Conservation (phyloP, 2,329 filamentous ascomycete genomes). For the Penicillium sp. region DNA sequence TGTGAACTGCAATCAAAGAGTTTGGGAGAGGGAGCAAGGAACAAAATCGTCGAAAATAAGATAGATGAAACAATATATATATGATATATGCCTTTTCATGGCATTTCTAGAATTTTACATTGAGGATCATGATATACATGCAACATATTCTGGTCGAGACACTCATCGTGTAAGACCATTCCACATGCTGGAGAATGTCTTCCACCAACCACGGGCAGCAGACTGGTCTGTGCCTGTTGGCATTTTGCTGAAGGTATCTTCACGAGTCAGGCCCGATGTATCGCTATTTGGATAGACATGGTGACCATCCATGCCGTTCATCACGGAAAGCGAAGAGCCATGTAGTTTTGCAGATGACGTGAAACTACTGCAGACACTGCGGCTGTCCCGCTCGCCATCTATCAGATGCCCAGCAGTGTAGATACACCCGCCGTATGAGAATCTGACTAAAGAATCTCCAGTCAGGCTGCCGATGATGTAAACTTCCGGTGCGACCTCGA, state of each 20-base stretch:
- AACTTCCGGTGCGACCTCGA: constrained; percentile 55
- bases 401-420: constrained; percentile 57
- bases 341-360: constrained; percentile 18
- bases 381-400: constrained; percentile 18
- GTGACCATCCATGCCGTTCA: constrained; percentile 43
- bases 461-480: constrained; percentile 61
- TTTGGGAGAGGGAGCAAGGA: neutral
- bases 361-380: constrained; percentile 21
- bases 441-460: constrained; percentile 60
- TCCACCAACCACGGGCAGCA: constrained; percentile 23
- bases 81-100: neutral
- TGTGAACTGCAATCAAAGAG: neutral
- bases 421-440: constrained; percentile 60
- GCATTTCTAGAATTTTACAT: neutral
- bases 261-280: constrained; percentile 11
- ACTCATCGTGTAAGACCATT: constrained; percentile 20
- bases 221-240: constrained; percentile 14
- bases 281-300: constrained; percentile 21
- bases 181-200: constrained; percentile 21
- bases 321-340: constrained; percentile 32
- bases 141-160: constrained; percentile 1
- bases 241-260: constrained; percentile 22
- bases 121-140: constrained; percentile 3
- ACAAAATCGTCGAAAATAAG: neutral
- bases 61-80: neutral